phyloP scores from a whole-genome alignment of 768 basidiomycete species.

The Boletus edulis region DNA sequence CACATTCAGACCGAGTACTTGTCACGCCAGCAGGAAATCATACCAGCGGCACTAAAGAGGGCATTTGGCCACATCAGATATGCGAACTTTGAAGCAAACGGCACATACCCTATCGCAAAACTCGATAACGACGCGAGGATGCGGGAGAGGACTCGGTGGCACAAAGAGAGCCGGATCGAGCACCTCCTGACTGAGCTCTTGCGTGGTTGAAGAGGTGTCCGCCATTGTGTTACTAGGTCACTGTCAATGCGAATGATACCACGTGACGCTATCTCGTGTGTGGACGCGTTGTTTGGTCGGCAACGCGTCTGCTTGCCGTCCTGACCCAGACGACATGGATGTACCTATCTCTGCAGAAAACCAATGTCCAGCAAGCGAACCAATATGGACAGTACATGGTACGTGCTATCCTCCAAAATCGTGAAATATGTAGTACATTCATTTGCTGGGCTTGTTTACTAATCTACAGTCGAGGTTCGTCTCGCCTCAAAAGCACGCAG shows the following conservation, averaged over 20 bases:
- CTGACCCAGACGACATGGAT: constrained; percentile 15
- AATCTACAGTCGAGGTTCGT: constrained; percentile 76
- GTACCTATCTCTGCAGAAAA: neutral
- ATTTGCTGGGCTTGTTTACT: neutral
- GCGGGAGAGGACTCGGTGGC: constrained; percentile 45
- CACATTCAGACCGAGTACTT: neutral
- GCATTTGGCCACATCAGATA: constrained; percentile 4
- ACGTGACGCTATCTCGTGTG: constrained; percentile 34
- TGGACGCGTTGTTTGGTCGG: constrained; percentile 53
- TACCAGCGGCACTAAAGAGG: constrained; percentile 74
- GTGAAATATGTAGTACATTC: neutral
- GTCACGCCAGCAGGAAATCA: constrained; percentile 17
- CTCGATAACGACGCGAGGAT: constrained; percentile 75
- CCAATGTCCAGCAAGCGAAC: constrained; percentile 3
- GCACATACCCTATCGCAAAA: constrained; percentile 83
- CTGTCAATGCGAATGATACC: constrained; percentile 2
- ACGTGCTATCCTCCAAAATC: constrained; percentile 10
- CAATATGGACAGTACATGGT: constrained; percentile 70
- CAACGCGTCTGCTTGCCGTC: constrained; percentile 15
- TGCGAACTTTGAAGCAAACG: neutral
- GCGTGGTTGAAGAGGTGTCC: constrained; percentile 9
- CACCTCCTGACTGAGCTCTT: constrained; percentile 17
- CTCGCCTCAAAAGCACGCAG: constrained; percentile 64
- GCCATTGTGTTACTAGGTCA: constrained; percentile 19
- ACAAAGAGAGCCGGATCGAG: constrained; percentile 54